These are phyloP conservation scores for Obelidium mucronatum DNA, from an alignment of 192 early-diverging fungal genomes.

Conservation along the genomic window DNA sequence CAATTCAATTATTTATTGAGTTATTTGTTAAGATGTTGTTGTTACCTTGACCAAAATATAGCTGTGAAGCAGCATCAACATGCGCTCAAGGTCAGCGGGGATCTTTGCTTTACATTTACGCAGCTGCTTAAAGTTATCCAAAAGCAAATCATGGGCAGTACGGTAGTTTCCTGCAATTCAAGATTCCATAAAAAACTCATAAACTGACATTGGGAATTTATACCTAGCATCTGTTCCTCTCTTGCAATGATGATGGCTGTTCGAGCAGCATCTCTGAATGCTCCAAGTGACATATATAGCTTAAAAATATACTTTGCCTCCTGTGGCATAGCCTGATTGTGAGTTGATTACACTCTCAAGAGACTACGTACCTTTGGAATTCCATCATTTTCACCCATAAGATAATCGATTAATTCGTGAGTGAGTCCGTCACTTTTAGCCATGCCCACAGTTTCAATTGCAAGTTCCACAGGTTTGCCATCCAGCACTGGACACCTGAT, in stretches of 20 bases:
- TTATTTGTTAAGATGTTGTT: not conserved
- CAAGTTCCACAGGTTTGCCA: conserved; percentile 48
- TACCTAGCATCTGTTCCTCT: conserved; percentile 61
- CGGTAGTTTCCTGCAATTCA: conserved; percentile 53
- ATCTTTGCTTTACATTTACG: conserved; percentile 46
- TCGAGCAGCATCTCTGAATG: conserved; percentile 60
- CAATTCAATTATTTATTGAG: not conserved
- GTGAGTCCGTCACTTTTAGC: conserved; percentile 62
- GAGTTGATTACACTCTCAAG: not conserved
- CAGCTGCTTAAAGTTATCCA: conserved; percentile 60
- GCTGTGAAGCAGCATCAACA: conserved; percentile 67
- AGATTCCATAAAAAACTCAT: not conserved
- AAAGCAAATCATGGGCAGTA: conserved; percentile 60
- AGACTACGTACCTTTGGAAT: conserved; percentile 53
- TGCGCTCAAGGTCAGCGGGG: conserved; percentile 59
- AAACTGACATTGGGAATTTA: not conserved
- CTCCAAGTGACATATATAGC: conserved; percentile 64
- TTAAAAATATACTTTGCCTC: conserved; percentile 71
- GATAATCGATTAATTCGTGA: conserved; percentile 62
- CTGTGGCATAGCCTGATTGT: conserved; percentile 24
- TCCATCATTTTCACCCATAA: conserved; percentile 67
- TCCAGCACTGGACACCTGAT: conserved; percentile 44
- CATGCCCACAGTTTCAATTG: conserved; percentile 62
- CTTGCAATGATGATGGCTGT: conserved; percentile 67
- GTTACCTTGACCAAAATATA: conserved; percentile 67